Base-by-base conservation (phyloP, 495 filamentous ascomycete species). In the Letharia columbiana region DNA sequence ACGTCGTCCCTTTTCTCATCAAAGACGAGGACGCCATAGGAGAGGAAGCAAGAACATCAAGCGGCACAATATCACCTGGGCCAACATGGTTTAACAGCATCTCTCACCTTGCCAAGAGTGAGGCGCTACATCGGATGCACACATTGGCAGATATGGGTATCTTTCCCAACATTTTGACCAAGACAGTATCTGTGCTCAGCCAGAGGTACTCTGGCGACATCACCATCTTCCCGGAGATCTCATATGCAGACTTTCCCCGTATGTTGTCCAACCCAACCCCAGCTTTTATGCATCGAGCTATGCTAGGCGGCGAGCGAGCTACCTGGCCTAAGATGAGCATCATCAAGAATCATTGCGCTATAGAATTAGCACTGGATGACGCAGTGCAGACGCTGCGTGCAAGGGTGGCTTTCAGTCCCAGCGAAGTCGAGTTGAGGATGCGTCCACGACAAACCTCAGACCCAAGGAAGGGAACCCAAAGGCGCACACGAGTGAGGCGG, bases 161-260 rank as follows among this genome's bases (percentile, higher is more conserved):
- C 60, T 91, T 95, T 69, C 90, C 89, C 33, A 96, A 86, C 62
- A 78, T 86, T 4, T 76, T 96, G 67, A 91, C 86, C 42, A 97
- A 96, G 71, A 78, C 85, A 10, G 83, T 86, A 40, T 91, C 89
- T 0, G 87, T 97, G 31, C 78, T 96, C 60, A 91, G 87, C 68
- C 92, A 97, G 71, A 91, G 88, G 68, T 97, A 97, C 69, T 90
- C 88, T 5, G 93, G 93, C n/a, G 91, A 97, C 75, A 96, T 97
- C 74, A 97, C 89, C 58, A 96, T 97, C 62, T 83, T 96, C 61
- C 92, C 92, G 0, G 85, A 90, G 63, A 88, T 96, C 60, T 80
- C 83, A 3, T 86, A 88, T 42, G 79, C 82, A 8, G 87, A 95
- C 67, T 85, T 96, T 44, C 90, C 87, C 5, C 81, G 83, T 23